These are phyloP conservation scores for Parietaria judaica DNA, from an alignment of 306 rosid species.

Conservation along the genomic window DNA sequence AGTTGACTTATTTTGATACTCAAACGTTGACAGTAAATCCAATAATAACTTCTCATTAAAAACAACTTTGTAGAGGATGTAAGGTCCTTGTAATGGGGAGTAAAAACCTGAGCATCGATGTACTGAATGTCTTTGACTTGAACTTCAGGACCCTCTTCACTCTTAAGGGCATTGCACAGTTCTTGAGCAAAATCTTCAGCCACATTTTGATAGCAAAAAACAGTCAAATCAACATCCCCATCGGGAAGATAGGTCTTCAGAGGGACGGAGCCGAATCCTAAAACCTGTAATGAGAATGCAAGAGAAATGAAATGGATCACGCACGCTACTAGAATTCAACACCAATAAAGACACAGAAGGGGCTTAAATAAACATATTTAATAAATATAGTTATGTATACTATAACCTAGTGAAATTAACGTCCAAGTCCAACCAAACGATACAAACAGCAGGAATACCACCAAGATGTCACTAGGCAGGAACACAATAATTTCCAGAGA, in stretches of 20 bases:
- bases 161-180: constrained; percentile 32
- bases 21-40: neutral
- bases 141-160: constrained; percentile 19
- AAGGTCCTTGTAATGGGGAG: constrained; percentile 8
- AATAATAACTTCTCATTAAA: neutral
- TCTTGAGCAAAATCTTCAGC: constrained; percentile 41
- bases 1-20: neutral
- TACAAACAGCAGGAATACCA: neutral
- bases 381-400: no score
- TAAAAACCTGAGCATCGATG: constrained; percentile 47
- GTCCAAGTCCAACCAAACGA: neutral
- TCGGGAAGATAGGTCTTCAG: constrained; percentile 74
- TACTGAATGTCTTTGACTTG: constrained; percentile 36
- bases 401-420: no score
- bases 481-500: neutral
- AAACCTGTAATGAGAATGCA: constrained; percentile 40
- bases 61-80: neutral
- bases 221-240: constrained; percentile 69
- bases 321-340: constrained; percentile 5
- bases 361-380: no score
- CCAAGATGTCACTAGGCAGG: constrained; percentile 1
- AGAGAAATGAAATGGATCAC: constrained; percentile 1
- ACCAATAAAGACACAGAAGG: constrained; percentile 8
- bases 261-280: constrained; percentile 63
- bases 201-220: constrained; percentile 29